These are phyloP conservation scores for Aspergillus olivimuriae DNA, from an alignment of 495 filamentous ascomycete genomes.

Conservation along the genomic window DNA sequence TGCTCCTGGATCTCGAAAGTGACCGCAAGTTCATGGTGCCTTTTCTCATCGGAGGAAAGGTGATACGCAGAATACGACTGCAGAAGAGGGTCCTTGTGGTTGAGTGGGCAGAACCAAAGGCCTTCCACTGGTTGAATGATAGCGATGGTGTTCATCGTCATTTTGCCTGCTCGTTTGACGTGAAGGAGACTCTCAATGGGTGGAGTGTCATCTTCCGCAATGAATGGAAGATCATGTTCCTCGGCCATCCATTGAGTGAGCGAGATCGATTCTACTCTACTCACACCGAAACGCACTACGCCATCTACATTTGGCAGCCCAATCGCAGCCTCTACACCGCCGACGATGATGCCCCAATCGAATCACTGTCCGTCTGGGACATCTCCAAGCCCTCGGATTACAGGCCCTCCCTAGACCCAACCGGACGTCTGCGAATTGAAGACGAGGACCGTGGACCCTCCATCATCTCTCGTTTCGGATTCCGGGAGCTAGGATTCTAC, in stretches of 20 bases:
- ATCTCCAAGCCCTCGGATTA: slow-evolving; percentile 51
- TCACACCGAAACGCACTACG: slow-evolving; percentile 58
- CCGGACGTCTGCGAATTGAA: slow-evolving; percentile 26
- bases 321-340: slow-evolving; percentile 51
- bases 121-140: slow-evolving; percentile 54
- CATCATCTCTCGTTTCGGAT: slow-evolving; percentile 51
- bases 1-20: slow-evolving; percentile 48
- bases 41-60: slow-evolving; percentile 47
- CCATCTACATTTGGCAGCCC: slow-evolving; percentile 61
- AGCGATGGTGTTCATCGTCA: slow-evolving; percentile 54
- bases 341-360: slow-evolving; percentile 53
- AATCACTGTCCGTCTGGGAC: slow-evolving; percentile 62
- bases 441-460: slow-evolving; percentile 37
- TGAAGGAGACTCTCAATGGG: slow-evolving; percentile 23
- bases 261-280: slow-evolving; percentile 59
- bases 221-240: slow-evolving; percentile 63
- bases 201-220: slow-evolving; percentile 52
- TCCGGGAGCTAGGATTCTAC: slow-evolving; percentile 50
- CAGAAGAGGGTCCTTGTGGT: slow-evolving; percentile 50
- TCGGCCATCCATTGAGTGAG: slow-evolving; percentile 53
- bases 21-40: slow-evolving; percentile 42
- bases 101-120: slow-evolving; percentile 58
- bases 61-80: slow-evolving; percentile 53
- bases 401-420: slow-evolving; percentile 49
- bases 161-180: slow-evolving; percentile 58